Conservation (phyloP, 1,284 basidiomycete genomes). For the Sanghuangporus sanghuang region DNA sequence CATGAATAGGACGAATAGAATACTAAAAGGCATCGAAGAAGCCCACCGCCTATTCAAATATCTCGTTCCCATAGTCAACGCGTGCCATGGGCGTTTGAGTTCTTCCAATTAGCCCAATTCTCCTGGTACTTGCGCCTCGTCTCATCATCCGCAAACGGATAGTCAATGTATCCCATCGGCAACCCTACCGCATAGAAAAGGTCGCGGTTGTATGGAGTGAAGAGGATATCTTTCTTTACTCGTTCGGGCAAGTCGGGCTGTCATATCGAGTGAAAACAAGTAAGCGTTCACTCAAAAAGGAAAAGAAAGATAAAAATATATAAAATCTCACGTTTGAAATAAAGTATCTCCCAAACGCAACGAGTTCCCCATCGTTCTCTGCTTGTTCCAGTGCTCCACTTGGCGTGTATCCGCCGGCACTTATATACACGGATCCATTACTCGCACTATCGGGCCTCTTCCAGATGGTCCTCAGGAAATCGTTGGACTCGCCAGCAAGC, state of each 20-base stretch:
- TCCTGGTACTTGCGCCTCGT: conserved; percentile 2
- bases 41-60: too few relatives aligned
- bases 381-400: conserved; percentile 27
- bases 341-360: conserved; percentile 42
- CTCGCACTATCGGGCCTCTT: background rate
- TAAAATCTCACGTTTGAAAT: conserved; percentile 39
- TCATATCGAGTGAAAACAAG: background rate
- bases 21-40: too few relatives aligned
- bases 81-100: too few relatives aligned
- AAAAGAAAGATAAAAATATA: background rate
- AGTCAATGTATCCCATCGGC: conserved; percentile 17
- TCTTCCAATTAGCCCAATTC: background rate
- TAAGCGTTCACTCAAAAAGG: background rate
- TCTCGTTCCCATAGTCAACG: too few relatives aligned
- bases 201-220: conserved; percentile 15
- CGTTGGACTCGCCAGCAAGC: conserved; percentile 29
- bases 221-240: conserved; percentile 14
- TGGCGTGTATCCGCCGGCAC: conserved; percentile 6
- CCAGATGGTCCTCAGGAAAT: conserved; percentile 34
- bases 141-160: conserved; percentile 13
- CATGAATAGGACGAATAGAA: too few relatives aligned
- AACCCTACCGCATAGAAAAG: conserved; percentile 15
- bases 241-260: conserved; percentile 19
- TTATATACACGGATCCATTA: conserved; percentile 8
- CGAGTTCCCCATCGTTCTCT: conserved; percentile 29